A percentile compares a stretch with the other conserved stretches of the same genome.
These are phyloP conservation scores for Leptographium wingfieldii DNA, from an alignment of 2,329 filamentous ascomycete species.

Conservation along the genomic window DNA sequence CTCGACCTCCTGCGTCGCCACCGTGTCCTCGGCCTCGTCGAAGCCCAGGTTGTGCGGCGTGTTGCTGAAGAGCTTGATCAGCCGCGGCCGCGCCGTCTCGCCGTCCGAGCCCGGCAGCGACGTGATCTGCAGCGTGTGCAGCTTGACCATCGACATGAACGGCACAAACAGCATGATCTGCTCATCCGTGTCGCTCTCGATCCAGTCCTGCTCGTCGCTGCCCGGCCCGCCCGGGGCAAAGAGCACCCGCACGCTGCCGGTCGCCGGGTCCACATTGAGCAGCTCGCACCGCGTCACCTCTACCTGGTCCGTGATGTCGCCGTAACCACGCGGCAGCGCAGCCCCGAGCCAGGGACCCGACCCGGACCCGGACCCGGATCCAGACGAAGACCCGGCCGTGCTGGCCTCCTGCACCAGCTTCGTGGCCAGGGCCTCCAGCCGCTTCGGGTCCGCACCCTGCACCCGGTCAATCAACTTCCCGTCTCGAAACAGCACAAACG, in stretches of 20 bases:
- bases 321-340: slow-evolving; percentile 65
- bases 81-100: slow-evolving; percentile 65
- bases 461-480: slow-evolving; percentile 56
- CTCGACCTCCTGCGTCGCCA: slow-evolving; percentile 67
- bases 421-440: slow-evolving; percentile 58
- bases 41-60: slow-evolving; percentile 84
- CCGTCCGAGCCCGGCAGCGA: slow-evolving; percentile 63
- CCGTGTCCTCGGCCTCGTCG: slow-evolving; percentile 80
- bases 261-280: slow-evolving; percentile 70
- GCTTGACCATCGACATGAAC: slow-evolving; percentile 76
- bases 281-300: slow-evolving; percentile 73
- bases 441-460: slow-evolving; percentile 58
- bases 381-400: slow-evolving; percentile 20
- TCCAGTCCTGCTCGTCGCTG: slow-evolving; percentile 59
- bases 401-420: slow-evolving; percentile 55
- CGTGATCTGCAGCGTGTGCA: slow-evolving; percentile 78
- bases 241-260: slow-evolving; percentile 59
- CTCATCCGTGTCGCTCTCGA: slow-evolving; percentile 94
- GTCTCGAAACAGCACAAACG: slow-evolving; percentile 80
- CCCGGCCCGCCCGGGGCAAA: slow-evolving; percentile 60
- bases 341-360: slow-evolving; percentile 57
- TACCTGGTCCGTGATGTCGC: slow-evolving; percentile 69
- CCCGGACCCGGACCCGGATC: not conserved
- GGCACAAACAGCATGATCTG: slow-evolving; percentile 89
- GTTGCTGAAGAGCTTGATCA: slow-evolving; percentile 79